These are phyloP conservation scores for Penicillium pulvis DNA, from an alignment of 495 filamentous ascomycete genomes.

Conservation along the genomic window DNA sequence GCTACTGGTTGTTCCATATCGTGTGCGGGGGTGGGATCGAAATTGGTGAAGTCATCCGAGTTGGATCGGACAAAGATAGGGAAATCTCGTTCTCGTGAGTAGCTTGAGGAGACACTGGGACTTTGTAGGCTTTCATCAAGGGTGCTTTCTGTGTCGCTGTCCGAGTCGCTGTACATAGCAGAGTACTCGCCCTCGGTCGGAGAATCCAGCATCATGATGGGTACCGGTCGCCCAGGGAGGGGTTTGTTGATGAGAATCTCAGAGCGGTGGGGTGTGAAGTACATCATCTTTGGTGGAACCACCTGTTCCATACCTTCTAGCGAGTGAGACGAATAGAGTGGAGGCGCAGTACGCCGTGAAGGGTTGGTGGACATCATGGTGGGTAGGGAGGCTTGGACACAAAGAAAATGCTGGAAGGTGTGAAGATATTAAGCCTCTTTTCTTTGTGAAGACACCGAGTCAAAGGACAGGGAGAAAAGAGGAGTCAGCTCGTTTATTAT, in stretches of 20 bases:
- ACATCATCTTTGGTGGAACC: conserved; percentile 31
- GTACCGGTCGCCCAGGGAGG: conserved; percentile 34
- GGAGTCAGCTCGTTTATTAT: conserved; percentile 7
- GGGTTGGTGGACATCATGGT: conserved; percentile 22
- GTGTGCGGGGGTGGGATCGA: background rate
- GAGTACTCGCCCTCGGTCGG: conserved; percentile 23
- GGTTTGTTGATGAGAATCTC: conserved; percentile 40
- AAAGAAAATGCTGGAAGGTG: background rate
- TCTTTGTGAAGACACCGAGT: background rate
- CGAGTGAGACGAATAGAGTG: conserved; percentile 41
- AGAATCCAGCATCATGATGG: conserved; percentile 16
- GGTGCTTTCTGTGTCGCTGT: conserved; percentile 33
- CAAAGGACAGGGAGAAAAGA: conserved; percentile 6
- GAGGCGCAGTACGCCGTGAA: conserved; percentile 29
- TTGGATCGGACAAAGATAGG: conserved; percentile 44
- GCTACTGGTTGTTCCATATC: too few species aligned
- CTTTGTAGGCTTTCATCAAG: conserved; percentile 31
- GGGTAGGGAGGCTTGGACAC: conserved; percentile 3
- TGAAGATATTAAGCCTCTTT: background rate
- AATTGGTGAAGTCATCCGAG: conserved; percentile 28
- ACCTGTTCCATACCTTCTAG: conserved; percentile 48
- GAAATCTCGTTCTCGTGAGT: conserved; percentile 27
- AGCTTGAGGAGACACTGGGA: conserved; percentile 28
- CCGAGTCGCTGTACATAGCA: conserved; percentile 37
- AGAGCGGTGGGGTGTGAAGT: conserved; percentile 26